Conservation (phyloP, 257 asterid genomes). For the Solanum ahanhuiri region DNA sequence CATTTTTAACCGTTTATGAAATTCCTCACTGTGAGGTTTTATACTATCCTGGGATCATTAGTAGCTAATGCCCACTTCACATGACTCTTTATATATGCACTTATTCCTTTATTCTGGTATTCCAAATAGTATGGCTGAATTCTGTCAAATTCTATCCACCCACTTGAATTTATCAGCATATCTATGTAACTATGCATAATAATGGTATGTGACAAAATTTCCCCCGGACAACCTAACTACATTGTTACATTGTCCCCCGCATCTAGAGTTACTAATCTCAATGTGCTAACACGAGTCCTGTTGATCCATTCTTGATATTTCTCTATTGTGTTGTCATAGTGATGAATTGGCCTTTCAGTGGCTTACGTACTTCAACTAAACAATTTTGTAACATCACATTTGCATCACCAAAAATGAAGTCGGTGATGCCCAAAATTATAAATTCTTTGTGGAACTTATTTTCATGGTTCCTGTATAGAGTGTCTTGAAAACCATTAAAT, state of each 20-base stretch:
- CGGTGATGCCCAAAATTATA: not conserved
- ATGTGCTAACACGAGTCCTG: not conserved
- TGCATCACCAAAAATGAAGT: not conserved
- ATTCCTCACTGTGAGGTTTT: not conserved
- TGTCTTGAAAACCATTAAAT: not conserved
- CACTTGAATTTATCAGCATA: not conserved
- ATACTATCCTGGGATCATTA: not conserved
- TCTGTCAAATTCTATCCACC: not conserved
- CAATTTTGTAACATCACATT: not conserved
- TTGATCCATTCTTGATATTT: not conserved
- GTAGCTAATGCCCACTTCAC: not conserved
- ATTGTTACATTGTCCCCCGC: not conserved
- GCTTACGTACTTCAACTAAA: not conserved
- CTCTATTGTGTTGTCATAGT: not conserved
- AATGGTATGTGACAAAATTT: not conserved
- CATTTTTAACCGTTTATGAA: not conserved
- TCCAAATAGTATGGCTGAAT: not conserved
- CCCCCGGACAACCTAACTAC: too few relatives aligned
- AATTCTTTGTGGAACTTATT: not conserved
- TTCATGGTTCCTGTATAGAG: not conserved
- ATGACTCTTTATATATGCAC: not conserved
- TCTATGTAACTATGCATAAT: not conserved
- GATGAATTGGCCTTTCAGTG: not conserved
- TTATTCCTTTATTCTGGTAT: not conserved
- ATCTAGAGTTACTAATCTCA: not conserved